Evolutionary conservation across 495 filamentous ascomycete species (phyloP), one percentile per base, ranked within the genome.

Genomic region (Talaromyces ruber): DNA sequence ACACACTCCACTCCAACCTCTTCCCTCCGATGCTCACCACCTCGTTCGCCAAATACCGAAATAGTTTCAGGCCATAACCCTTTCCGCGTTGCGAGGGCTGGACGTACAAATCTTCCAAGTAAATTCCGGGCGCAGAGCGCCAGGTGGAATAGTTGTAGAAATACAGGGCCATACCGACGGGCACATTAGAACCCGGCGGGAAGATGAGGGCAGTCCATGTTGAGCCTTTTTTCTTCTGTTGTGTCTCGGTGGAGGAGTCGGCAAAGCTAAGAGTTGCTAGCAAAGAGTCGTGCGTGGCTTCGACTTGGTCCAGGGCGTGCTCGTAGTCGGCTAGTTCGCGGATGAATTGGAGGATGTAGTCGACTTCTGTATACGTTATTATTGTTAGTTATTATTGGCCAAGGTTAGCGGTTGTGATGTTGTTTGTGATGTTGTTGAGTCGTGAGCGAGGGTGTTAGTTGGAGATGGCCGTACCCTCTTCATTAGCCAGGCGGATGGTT

Each of bases 101-200:
- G 30, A 98, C 91, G 67, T 89, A 97, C 9, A 98, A 76, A 70
- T 98, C 94, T 70, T 98, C 94, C 12, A 98, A 87, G 68, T 94
- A 97, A 65, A 98, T 92, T 1, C 94, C 94, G 2, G 94, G 88
- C 9, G 82, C 82, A 4, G 87, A 84, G 39, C 87, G 84, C 94
- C 94, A 98, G 5, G 94, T 97, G 62, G 84, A 84, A 70, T 88
- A 91, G 69, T 85, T 90, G 70, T 82, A 79, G 79, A 87, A 91
- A 77, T 83, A 89, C 9, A 89, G 74, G 0, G 83, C 86, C 77
- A 86, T 82, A 58, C 82, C 84, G 4, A 83, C 83, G 51, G 78
- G 77, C 34, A 62, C 64, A 22, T 69, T 1, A 0, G 70, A 69
- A 11, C 68, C 65, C 3, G 74, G 71, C 1, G 75, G 72, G 24